Percentiles rank a stretch among this genome's conserved stretches.
Evolutionary conservation across 2,329 filamentous ascomycete genomes (phyloP).

Genomic region (Cladophialophora bantiana): DNA sequence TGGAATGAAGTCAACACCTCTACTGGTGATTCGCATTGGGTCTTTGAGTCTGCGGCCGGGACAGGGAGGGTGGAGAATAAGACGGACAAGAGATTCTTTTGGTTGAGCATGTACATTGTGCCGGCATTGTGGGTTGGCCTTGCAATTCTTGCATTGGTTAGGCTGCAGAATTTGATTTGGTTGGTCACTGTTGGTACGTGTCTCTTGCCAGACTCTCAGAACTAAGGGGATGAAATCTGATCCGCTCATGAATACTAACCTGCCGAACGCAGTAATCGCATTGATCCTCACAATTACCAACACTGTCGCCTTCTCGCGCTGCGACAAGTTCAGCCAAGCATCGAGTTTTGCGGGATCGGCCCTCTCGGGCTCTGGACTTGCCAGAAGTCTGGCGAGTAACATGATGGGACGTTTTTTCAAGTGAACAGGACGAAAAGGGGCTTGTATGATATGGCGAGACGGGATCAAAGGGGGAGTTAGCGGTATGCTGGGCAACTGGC

Average conservation of each 20-base stretch:
- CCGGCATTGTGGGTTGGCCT: slow-evolving; percentile 58
- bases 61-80: slow-evolving; percentile 54
- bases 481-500: neutral
- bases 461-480: neutral
- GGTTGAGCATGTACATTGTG: slow-evolving; percentile 57
- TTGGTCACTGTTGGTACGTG: slow-evolving; percentile 58
- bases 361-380: slow-evolving; percentile 56
- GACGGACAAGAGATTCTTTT: slow-evolving; percentile 61
- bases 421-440: slow-evolving; percentile 13
- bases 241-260: neutral
- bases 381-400: slow-evolving; percentile 38
- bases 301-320: slow-evolving; percentile 59
- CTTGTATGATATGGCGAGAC: neutral
- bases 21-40: slow-evolving; percentile 58
- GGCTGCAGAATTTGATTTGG: slow-evolving; percentile 57
- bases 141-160: slow-evolving; percentile 56
- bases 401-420: slow-evolving; percentile 42
- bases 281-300: slow-evolving; percentile 59
- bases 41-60: slow-evolving; percentile 54
- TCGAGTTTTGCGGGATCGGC: slow-evolving; percentile 64
- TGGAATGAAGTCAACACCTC: slow-evolving; percentile 60
- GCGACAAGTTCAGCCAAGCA: slow-evolving; percentile 63
- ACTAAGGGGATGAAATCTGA: neutral
- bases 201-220: neutral
- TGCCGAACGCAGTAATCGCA: slow-evolving; percentile 52